These are phyloP conservation scores for Agrostemma githago DNA, from an alignment of 148 eudicot genomes.

Conservation along the genomic window DNA sequence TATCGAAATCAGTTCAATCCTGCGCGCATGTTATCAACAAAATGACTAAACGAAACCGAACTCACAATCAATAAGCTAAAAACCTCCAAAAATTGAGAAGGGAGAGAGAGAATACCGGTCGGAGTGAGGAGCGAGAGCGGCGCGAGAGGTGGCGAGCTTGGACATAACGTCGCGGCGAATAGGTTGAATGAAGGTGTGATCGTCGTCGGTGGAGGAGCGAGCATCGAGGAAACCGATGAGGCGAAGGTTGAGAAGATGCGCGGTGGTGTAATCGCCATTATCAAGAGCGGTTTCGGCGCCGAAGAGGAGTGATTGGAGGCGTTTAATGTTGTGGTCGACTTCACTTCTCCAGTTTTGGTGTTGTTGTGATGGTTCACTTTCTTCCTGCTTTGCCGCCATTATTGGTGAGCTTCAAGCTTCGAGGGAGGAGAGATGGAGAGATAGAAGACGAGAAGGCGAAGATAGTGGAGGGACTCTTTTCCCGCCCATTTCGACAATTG, in stretches of 20 bases:
- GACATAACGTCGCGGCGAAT: constrained; percentile 66
- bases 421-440: not conserved
- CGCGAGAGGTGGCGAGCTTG: constrained; percentile 56
- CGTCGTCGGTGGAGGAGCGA: constrained; percentile 41
- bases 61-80: not conserved
- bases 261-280: constrained; percentile 54
- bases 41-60: not conserved
- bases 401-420: not conserved
- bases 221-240: constrained; percentile 93
- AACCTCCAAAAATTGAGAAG: not conserved
- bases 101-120: constrained; percentile 51
- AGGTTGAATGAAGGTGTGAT: constrained; percentile 59
- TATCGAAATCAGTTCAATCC: not conserved
- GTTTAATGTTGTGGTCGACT: constrained; percentile 59
- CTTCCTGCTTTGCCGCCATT: constrained; percentile 35
- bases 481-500: not conserved
- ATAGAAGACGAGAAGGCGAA: not conserved
- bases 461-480: not conserved
- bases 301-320: constrained; percentile 77
- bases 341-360: constrained; percentile 63
- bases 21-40: not conserved
- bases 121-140: constrained; percentile 45
- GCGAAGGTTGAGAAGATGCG: constrained; percentile 58
- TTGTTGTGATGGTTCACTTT: constrained; percentile 22
- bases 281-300: constrained; percentile 65